Percentiles rank a stretch among this genome's conserved stretches.
phyloP scores from a whole-genome alignment of 2,329 filamentous ascomycete species.

The Lasiodiplodia theobromae region DNA sequence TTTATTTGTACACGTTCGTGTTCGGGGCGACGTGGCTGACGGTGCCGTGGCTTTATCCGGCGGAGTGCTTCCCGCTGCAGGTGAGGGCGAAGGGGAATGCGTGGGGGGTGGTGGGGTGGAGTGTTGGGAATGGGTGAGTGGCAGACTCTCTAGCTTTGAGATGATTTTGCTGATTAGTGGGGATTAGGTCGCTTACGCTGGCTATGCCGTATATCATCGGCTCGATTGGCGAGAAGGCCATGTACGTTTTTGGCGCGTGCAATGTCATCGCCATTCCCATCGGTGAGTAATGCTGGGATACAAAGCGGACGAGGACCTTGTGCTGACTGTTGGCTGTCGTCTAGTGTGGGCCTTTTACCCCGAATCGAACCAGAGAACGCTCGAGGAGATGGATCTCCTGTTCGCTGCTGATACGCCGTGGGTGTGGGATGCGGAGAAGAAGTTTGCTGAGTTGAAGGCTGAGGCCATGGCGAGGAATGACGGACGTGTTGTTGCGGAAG shows the following conservation, averaged over 20 bases:
- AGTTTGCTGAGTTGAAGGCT: conserved; percentile 36
- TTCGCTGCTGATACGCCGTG: conserved; percentile 72
- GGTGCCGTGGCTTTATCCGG: conserved; percentile 65
- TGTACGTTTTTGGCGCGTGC: conserved; percentile 72
- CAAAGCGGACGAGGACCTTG: too few relatives aligned
- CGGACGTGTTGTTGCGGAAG: background rate
- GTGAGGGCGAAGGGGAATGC: conserved; percentile 77
- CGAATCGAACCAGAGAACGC: conserved; percentile 74
- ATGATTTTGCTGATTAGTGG: too few relatives aligned
- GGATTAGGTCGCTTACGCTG: conserved; percentile 47
- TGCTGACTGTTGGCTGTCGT: too few relatives aligned
- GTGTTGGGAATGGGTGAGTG: conserved; percentile 74
- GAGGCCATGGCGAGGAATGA: background rate
- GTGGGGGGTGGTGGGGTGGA: conserved; percentile 79
- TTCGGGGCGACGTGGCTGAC: conserved; percentile 71
- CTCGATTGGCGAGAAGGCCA: conserved; percentile 71
- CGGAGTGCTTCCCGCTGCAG: conserved; percentile 76
- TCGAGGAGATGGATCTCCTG: conserved; percentile 77
- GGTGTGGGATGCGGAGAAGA: conserved; percentile 62
- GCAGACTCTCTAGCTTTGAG: too few relatives aligned
- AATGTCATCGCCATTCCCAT: conserved; percentile 63
- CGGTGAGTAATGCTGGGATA: too few relatives aligned
- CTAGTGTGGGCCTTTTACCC: conserved; percentile 78
- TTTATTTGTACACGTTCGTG: conserved; percentile 71
- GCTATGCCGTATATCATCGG: conserved; percentile 57